A percentile compares a stretch with the other conserved stretches of the same genome.
Conservation (phyloP, 2,329 filamentous ascomycete genomes). For the Pleomassaria siparia region DNA sequence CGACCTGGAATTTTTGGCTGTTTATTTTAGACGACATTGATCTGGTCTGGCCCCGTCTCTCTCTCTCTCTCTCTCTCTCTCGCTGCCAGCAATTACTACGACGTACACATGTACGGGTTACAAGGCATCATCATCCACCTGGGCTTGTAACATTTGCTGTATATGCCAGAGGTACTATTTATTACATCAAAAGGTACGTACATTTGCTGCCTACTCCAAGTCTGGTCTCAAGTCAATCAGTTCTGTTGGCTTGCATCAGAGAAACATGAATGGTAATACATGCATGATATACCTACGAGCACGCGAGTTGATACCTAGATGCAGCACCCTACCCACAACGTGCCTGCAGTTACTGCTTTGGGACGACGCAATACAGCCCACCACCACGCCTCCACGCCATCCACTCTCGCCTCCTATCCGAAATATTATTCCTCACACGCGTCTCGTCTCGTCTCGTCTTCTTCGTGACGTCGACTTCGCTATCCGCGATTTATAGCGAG, state of each 20-base stretch:
- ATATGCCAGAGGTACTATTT: not conserved
- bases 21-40: constrained; percentile 17
- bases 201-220: not conserved
- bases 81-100: too few species aligned
- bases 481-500: constrained; percentile 30
- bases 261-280: too few species aligned
- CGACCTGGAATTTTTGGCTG: constrained; percentile 25
- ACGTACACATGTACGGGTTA: not conserved
- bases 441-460: constrained; percentile 29
- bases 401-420: constrained; percentile 25
- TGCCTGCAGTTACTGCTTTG: constrained; percentile 23
- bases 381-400: constrained; percentile 27
- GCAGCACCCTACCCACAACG: constrained; percentile 32
- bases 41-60: constrained; percentile 10
- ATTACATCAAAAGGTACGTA: not conserved
- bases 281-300: too few species aligned
- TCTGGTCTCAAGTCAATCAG: not conserved
- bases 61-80: not conserved
- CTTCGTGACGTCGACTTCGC: constrained; percentile 22
- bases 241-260: not conserved
- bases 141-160: not conserved
- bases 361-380: constrained; percentile 25
- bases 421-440: constrained; percentile 31
- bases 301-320: not conserved
- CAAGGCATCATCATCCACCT: not conserved